Evolutionary conservation across 2,329 filamentous ascomycete genomes (phyloP), one percentile per base, ranked within the genome.

Genomic region (Sporothrix luriei): DNA sequence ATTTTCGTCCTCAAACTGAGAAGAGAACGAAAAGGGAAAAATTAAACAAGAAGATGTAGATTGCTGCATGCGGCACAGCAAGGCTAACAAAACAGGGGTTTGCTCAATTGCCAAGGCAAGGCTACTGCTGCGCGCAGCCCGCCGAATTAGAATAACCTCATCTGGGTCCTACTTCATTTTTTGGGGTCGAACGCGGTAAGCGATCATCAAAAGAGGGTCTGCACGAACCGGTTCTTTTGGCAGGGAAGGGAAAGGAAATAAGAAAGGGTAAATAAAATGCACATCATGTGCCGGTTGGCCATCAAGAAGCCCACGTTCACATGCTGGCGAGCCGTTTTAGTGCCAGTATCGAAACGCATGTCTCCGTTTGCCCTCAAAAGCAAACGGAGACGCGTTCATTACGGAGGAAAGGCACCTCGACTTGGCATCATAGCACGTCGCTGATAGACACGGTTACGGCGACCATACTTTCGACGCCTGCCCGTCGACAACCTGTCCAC

Each of bases 91-190:
- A 40, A 9, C 26, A n/a, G 26, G n/a, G 16, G 29, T 64, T 29
- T 7, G 21, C 13, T 51, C 2, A 26, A 4, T 40, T 40, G 48
- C 62, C 62, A 51, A 66, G 62, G n/a, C 48, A 66, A 52, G 46
- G 48, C 62, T 66, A 52, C 61, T 64, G 43, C 21, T 33, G 33
- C 33, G 9, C 33, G 38, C 21, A 49, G 62, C 48, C 19, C 40
- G 29, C 48, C 62, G 62, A 52, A 52, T 66, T 24, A 66, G 62
- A 66, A 52, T 24, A 52, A 40, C 62, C 62, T 66, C 43, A 64
- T 48, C 46, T 49, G 16, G 2, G 24, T 21, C 16, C 43, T 62
- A 46, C 7, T 49, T 33, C 21, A 48, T 4, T 29, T 48, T 48
- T 64, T 46, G 9, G 40, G 6, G 40, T 29, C 11, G 24, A 64